These are phyloP conservation scores for Barbatosphaeria neglecta DNA, from an alignment of 495 filamentous ascomycete genomes.

Conservation along the genomic window DNA sequence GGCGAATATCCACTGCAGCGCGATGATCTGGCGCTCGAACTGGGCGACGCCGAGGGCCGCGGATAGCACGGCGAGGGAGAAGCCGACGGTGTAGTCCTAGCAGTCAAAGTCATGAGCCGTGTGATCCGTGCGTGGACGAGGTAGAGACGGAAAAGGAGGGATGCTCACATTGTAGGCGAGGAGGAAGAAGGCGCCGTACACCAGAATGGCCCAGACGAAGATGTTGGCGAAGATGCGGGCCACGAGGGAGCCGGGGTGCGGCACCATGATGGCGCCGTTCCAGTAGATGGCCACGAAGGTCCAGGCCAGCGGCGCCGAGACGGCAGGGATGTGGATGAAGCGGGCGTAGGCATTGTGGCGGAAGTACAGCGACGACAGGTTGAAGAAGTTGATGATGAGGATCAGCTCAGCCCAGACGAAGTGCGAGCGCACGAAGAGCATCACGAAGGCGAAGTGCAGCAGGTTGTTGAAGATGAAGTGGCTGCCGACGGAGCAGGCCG, in stretches of 20 bases:
- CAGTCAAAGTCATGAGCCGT: constrained; percentile 1
- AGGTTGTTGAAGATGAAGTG: constrained; percentile 84
- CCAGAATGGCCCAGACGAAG: constrained; percentile 71
- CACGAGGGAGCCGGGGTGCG: constrained; percentile 39
- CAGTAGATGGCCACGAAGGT: constrained; percentile 74
- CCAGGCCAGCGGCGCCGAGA: constrained; percentile 73
- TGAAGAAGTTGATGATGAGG: constrained; percentile 68
- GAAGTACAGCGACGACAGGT: constrained; percentile 68
- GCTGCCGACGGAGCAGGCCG: constrained; percentile 64
- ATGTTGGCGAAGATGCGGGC: constrained; percentile 73
- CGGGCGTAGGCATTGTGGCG: constrained; percentile 54
- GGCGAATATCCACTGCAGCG: constrained; percentile 85
- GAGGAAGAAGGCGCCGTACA: constrained; percentile 63
- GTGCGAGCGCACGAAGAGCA: constrained; percentile 66
- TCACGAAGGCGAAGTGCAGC: constrained; percentile 63
- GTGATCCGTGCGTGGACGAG: background rate
- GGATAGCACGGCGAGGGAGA: constrained; percentile 58
- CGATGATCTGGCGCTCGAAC: constrained; percentile 54
- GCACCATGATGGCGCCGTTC: constrained; percentile 72
- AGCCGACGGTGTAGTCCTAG: constrained; percentile 75
- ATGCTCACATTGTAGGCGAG: constrained; percentile 43
- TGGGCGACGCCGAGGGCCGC: constrained; percentile 69
- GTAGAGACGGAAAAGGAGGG: background rate
- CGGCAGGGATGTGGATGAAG: constrained; percentile 60
- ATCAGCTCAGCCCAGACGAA: constrained; percentile 65